phyloP scores from a whole-genome alignment of 495 filamentous ascomycete species.

The Collariella sp. region DNA sequence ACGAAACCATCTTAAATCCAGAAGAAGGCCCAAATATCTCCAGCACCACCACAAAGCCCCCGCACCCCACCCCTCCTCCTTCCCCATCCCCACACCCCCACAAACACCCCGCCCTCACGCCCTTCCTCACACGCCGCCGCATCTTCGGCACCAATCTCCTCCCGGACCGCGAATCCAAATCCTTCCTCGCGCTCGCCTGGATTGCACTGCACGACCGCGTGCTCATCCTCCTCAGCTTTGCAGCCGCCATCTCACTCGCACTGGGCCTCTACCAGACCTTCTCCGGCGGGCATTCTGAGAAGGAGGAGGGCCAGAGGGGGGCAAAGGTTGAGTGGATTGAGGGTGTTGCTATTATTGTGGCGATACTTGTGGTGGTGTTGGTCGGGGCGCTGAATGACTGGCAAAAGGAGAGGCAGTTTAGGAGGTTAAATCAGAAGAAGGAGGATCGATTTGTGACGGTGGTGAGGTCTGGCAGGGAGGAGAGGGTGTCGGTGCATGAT shows the following conservation, averaged over 20 bases:
- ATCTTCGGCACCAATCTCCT: slow-evolving; percentile 57
- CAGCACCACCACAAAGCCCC: not conserved
- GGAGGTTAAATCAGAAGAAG: slow-evolving; percentile 63
- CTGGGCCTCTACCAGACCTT: slow-evolving; percentile 59
- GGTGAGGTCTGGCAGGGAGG: slow-evolving; percentile 58
- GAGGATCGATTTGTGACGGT: slow-evolving; percentile 66
- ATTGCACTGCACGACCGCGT: slow-evolving; percentile 74
- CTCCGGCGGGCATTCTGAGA: slow-evolving; percentile 28
- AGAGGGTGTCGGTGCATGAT: slow-evolving; percentile 58
- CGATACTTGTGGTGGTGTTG: slow-evolving; percentile 64
- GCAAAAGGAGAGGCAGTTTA: slow-evolving; percentile 66
- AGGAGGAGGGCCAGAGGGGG: slow-evolving; percentile 32
- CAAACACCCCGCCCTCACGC: not conserved
- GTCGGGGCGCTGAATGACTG: slow-evolving; percentile 64
- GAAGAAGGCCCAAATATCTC: not conserved
- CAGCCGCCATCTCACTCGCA: slow-evolving; percentile 57
- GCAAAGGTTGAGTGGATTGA: slow-evolving; percentile 64
- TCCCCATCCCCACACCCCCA: not conserved
- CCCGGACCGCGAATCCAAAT: slow-evolving; percentile 58
- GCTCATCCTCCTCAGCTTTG: slow-evolving; percentile 58
- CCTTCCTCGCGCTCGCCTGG: slow-evolving; percentile 62
- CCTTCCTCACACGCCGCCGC: slow-evolving; percentile 53
- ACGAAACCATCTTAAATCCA: slow-evolving; percentile 40
- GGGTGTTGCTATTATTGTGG: slow-evolving; percentile 63
- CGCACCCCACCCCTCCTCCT: not conserved